Conservation (phyloP, 1,284 basidiomycete genomes). For the Kalmanozyma brasiliensis region DNA sequence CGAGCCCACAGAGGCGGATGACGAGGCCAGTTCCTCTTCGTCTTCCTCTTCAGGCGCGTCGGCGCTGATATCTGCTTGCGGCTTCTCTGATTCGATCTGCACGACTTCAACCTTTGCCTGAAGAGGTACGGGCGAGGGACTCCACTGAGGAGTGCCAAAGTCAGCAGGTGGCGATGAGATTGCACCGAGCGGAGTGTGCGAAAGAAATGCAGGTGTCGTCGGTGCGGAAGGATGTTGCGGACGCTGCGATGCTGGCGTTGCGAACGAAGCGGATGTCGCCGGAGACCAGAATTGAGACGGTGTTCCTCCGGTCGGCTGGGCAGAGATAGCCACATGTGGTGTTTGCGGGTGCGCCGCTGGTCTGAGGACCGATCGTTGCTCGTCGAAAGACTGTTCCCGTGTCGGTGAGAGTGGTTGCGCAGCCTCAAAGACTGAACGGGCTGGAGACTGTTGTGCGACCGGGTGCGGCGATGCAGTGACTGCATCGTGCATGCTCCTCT, state of each 20-base stretch:
- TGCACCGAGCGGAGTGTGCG: background rate
- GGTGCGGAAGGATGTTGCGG: constrained; percentile 1
- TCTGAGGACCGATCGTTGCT: background rate
- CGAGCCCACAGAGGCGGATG: constrained; percentile 10
- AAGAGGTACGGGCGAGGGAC: background rate
- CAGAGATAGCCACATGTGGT: background rate
- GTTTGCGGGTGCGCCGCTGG: constrained; percentile 4
- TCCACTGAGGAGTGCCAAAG: constrained; percentile 28
- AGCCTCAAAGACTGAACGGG: background rate
- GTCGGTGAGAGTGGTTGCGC: too few species aligned
- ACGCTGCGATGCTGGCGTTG: constrained; percentile 19
- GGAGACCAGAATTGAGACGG: constrained; percentile 26
- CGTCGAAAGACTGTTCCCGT: too few species aligned
- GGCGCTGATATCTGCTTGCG: background rate
- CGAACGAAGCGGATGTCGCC: constrained; percentile 21
- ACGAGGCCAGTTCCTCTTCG: constrained; percentile 8
- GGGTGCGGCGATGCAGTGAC: background rate
- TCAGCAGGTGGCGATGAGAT: constrained; percentile 1
- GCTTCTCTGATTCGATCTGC: background rate
- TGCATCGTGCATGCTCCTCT: background rate
- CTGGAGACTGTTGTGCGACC: background rate
- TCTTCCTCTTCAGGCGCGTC: background rate
- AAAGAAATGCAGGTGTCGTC: background rate
- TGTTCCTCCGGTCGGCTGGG: background rate
- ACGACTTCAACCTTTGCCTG: background rate